Evolutionary conservation across 441 rosid genomes (phyloP).

Genomic region (Caryocar brasiliense): DNA sequence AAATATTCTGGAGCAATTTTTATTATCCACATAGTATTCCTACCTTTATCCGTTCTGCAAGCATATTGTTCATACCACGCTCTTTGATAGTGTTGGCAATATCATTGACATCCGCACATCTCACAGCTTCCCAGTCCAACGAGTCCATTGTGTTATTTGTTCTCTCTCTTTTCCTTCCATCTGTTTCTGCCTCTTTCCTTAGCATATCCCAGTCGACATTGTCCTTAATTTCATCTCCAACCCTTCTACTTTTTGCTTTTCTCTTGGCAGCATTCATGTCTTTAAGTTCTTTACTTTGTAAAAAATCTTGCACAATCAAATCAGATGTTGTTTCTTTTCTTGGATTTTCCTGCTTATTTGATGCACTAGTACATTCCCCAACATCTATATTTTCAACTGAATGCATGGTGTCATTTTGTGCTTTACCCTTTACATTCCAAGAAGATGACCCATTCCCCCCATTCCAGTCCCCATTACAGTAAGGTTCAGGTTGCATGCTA

Average conservation of each 20-base stretch:
- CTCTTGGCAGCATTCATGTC: too few species aligned
- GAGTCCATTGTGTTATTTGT: slow-evolving; percentile 58
- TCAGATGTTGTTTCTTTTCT: slow-evolving; percentile 20
- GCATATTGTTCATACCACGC: slow-evolving; percentile 91
- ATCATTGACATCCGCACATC: slow-evolving; percentile 40
- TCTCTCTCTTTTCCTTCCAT: slow-evolving; percentile 42
- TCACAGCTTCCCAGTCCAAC: slow-evolving; percentile 77
- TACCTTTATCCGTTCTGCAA: slow-evolving; percentile 92
- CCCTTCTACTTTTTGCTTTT: slow-evolving; percentile 44
- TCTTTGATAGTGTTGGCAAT: slow-evolving; percentile 66
- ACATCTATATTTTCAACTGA: slow-evolving; percentile 23
- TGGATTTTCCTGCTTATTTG: slow-evolving; percentile 24
- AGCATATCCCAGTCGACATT: slow-evolving; percentile 73
- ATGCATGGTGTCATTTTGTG: too few species aligned
- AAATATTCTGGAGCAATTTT: not conserved
- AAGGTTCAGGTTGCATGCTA: too few species aligned
- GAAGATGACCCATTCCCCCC: too few species aligned
- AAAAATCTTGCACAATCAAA: too few species aligned
- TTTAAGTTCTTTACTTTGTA: too few species aligned
- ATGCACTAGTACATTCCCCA: too few species aligned
- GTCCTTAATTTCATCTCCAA: slow-evolving; percentile 34
- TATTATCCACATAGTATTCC: not conserved
- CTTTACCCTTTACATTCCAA: too few species aligned
- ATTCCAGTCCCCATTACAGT: too few species aligned
- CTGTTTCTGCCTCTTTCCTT: slow-evolving; percentile 42